A percentile compares a stretch with the other conserved stretches of the same genome.
Conservation (phyloP, 73 alveolate species). For the Paramecium caudatum region DNA sequence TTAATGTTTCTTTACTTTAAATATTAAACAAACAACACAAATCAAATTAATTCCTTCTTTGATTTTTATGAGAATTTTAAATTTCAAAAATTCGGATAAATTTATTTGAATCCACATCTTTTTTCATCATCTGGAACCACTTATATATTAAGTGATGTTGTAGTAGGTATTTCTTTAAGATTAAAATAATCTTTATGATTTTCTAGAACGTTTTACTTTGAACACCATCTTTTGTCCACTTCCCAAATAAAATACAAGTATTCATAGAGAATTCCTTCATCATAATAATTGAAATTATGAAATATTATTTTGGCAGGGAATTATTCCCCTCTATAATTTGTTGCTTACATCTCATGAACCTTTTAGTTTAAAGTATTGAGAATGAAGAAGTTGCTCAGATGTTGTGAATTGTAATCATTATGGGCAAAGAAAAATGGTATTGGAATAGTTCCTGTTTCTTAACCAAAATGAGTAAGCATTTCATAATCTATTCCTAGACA, state of each 20-base stretch:
- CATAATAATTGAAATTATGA: neutral
- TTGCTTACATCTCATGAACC: neutral
- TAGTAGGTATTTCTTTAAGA: neutral
- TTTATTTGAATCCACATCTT: conserved; percentile 3
- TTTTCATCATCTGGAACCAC: neutral
- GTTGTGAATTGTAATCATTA: neutral
- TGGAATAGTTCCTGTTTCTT: neutral
- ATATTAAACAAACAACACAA: no score
- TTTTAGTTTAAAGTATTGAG: neutral
- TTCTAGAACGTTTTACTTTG: neutral
- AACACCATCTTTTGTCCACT: neutral
- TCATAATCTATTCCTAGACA: neutral
- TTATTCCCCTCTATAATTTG: neutral
- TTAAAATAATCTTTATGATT: conserved; percentile 3
- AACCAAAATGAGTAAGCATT: neutral
- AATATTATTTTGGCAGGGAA: neutral
- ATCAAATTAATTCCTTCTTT: no score
- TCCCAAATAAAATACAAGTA: conserved; percentile 3
- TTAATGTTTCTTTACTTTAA: no score
- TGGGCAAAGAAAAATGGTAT: neutral
- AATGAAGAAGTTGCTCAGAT: conserved; percentile 2
- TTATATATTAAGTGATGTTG: no score
- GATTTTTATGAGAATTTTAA: no score
- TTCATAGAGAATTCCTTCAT: neutral
- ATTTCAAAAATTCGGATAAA: no score